A percentile compares a stretch with the other conserved stretches of the same genome.
These are phyloP conservation scores for Penicillium antarcticum DNA, from an alignment of 495 filamentous ascomycete genomes.

Conservation along the genomic window DNA sequence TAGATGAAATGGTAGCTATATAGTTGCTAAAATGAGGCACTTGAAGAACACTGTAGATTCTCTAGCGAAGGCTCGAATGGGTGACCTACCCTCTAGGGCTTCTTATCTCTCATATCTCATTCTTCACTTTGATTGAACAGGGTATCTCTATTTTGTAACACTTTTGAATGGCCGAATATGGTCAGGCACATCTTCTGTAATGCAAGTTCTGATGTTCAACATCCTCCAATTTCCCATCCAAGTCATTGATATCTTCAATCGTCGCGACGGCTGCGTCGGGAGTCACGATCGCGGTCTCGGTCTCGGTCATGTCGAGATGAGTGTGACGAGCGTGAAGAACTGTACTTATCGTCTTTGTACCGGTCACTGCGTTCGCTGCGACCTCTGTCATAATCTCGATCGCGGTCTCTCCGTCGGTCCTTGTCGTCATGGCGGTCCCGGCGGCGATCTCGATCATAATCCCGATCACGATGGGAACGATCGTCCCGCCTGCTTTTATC, in stretches of 20 bases:
- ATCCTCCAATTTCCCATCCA: not conserved
- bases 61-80: too few species aligned
- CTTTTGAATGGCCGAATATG: not conserved
- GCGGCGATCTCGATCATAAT: conserved; percentile 25
- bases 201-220: conserved; percentile 7
- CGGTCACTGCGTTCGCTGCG: conserved; percentile 20
- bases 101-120: not conserved
- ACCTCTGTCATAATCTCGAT: conserved; percentile 30
- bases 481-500: conserved; percentile 27
- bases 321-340: conserved; percentile 33
- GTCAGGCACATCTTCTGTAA: not conserved
- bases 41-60: too few species aligned
- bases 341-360: conserved; percentile 34
- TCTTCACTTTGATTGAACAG: conserved; percentile 2
- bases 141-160: conserved; percentile 21
- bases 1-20: not conserved
- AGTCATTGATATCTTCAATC: conserved; percentile 16
- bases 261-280: conserved; percentile 30
- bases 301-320: conserved; percentile 31
- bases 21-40: too few species aligned
- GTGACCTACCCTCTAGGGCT: too few species aligned
- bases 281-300: conserved; percentile 31
- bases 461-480: conserved; percentile 30
- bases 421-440: conserved; percentile 26
- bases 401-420: conserved; percentile 34